Evolutionary conservation across 169 alveolate genomes (phyloP).

Genomic region (Plasmodium billcollinsi): DNA sequence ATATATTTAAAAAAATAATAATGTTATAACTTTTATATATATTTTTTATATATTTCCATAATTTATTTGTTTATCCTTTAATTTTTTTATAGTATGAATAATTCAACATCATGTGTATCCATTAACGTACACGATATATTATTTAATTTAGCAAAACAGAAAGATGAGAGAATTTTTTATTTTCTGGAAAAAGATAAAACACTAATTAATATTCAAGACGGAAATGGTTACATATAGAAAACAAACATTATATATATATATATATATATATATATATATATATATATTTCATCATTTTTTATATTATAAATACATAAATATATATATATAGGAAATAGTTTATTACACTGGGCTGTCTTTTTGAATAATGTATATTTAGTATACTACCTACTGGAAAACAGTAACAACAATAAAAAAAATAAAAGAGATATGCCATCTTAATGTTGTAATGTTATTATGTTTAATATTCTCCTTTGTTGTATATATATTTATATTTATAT

Average conservation of each 20-base stretch:
- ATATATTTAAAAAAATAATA: too few species aligned
- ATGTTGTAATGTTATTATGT: background rate
- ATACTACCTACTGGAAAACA: constrained; percentile 49
- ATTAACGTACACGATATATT: constrained; percentile 4
- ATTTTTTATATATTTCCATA: background rate
- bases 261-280: background rate
- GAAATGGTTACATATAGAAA: constrained; percentile 36
- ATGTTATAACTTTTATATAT: too few species aligned
- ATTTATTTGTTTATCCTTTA: background rate
- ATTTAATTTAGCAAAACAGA: constrained; percentile 26
- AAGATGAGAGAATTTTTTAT: constrained; percentile 27
- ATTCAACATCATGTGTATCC: background rate
- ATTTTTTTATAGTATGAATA: constrained; percentile 7
- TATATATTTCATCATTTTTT: background rate
- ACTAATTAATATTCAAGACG: constrained; percentile 38
- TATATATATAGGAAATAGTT: constrained; percentile 39
- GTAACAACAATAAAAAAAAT: constrained; percentile 19
- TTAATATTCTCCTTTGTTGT: background rate
- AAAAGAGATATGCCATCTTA: too few species aligned
- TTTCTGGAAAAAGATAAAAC: constrained; percentile 27
- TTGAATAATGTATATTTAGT: constrained; percentile 30
- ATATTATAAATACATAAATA: background rate
- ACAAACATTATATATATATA: background rate
- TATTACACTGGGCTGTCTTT: constrained; percentile 73
- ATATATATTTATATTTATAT: background rate